These are phyloP conservation scores for Solanum tarijense DNA, from an alignment of 257 asterid species.

Conservation along the genomic window DNA sequence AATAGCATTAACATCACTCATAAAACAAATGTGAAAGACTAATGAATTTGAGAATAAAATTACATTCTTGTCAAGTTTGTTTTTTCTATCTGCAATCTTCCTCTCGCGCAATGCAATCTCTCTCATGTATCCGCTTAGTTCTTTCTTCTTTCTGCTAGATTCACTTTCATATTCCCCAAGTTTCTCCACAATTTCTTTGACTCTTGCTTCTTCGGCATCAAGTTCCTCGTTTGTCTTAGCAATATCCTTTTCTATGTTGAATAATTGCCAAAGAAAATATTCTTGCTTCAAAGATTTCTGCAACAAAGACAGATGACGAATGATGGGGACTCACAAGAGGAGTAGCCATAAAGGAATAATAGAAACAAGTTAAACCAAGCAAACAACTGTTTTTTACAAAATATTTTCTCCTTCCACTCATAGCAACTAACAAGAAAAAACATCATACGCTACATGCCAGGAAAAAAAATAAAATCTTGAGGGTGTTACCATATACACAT, in stretches of 20 bases:
- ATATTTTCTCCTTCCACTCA: neutral
- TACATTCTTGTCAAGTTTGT: slow-evolving; percentile 69
- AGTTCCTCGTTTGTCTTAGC: slow-evolving; percentile 72
- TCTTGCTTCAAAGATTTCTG: slow-evolving; percentile 90
- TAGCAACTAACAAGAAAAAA: neutral
- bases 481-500: neutral
- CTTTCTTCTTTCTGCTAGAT: slow-evolving; percentile 63
- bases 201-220: slow-evolving; percentile 60
- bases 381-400: neutral
- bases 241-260: slow-evolving; percentile 65
- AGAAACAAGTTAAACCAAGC: neutral
- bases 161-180: slow-evolving; percentile 65
- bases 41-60: slow-evolving; percentile 5
- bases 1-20: neutral
- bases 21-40: neutral
- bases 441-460: neutral
- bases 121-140: slow-evolving; percentile 65
- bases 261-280: slow-evolving; percentile 84
- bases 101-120: slow-evolving; percentile 63
- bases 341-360: neutral
- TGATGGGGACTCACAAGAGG: neutral
- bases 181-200: slow-evolving; percentile 71
- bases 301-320: slow-evolving; percentile 6
- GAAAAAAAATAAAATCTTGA: neutral
- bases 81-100: slow-evolving; percentile 69